phyloP scores from a whole-genome alignment of 176 grass and related monocot genomes.

The Eremochloa ophiuroides region DNA sequence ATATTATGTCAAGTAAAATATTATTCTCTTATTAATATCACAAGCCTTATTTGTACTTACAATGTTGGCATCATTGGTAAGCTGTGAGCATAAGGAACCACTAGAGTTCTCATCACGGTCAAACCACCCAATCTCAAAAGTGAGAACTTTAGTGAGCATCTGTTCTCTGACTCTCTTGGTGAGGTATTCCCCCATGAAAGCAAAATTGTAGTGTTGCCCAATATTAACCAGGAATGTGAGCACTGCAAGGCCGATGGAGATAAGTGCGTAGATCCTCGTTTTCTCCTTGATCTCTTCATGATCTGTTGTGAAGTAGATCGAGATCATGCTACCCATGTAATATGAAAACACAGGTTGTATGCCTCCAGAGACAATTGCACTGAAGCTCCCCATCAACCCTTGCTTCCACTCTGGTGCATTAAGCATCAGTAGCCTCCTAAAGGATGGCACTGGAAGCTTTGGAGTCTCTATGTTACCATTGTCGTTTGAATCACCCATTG shows the following conservation, averaged over 20 bases:
- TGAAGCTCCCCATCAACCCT: constrained; percentile 47
- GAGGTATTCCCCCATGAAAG: constrained; percentile 81
- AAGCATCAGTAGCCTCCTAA: constrained; percentile 64
- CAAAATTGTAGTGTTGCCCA: constrained; percentile 87
- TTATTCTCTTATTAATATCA: not conserved
- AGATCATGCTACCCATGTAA: not conserved
- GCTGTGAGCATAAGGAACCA: constrained; percentile 64
- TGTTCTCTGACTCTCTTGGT: constrained; percentile 78
- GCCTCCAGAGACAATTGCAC: constrained; percentile 22
- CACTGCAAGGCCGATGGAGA: not conserved
- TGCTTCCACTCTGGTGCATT: constrained; percentile 80
- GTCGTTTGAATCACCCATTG: constrained; percentile 29
- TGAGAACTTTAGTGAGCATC: constrained; percentile 79
- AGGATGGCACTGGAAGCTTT: constrained; percentile 55
- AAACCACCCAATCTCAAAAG: constrained; percentile 78
- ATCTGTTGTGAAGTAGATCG: not conserved
- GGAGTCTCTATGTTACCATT: not conserved
- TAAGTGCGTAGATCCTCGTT: not conserved
- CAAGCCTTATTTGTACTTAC: constrained; percentile 34
- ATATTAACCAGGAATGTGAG: constrained; percentile 59
- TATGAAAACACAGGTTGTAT: not conserved
- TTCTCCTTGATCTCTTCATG: not conserved
- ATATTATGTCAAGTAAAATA: constrained; percentile 2
- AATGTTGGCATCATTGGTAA: constrained; percentile 76
- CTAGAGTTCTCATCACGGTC: constrained; percentile 54